Evolutionary conservation across 139 green algal genomes (phyloP).

Genomic region (Chlorella sp.): DNA sequence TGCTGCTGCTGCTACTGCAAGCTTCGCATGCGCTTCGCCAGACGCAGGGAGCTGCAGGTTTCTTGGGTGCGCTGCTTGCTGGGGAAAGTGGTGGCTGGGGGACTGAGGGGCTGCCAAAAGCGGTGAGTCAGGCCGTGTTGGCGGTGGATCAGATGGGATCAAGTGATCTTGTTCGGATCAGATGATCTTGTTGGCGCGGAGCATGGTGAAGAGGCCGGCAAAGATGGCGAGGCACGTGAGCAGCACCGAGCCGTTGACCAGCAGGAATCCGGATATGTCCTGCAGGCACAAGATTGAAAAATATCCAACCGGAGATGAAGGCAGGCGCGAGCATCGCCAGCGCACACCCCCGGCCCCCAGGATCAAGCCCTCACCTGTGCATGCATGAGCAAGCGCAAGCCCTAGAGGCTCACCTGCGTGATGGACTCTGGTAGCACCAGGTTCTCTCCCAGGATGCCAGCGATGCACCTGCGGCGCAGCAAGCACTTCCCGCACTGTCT

Average conservation of each 20-base stretch:
- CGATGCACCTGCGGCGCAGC: conserved; percentile 26
- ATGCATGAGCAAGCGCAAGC: not conserved
- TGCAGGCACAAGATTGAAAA: not conserved
- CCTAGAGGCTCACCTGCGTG: conserved; percentile 19
- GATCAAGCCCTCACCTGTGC: not conserved
- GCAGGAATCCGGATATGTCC: conserved; percentile 4
- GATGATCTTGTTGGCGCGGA: too few species aligned
- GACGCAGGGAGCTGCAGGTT: too few species aligned
- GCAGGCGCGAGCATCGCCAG: not conserved
- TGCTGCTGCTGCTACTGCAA: too few species aligned
- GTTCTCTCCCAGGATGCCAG: conserved; percentile 81
- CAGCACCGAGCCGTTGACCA: not conserved
- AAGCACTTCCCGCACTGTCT: not conserved
- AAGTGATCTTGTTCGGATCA: too few species aligned
- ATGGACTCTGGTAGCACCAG: conserved; percentile 66
- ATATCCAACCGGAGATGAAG: not conserved
- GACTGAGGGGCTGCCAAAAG: too few species aligned
- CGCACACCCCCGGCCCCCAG: not conserved
- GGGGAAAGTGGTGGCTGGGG: too few species aligned
- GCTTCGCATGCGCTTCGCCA: too few species aligned
- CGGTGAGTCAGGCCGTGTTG: too few species aligned
- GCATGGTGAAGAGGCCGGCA: not conserved
- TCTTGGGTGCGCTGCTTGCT: too few species aligned
- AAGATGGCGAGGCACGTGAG: not conserved
- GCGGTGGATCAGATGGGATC: too few species aligned